phyloP scores from a whole-genome alignment of 805 yeast species.

The Jamesozyma rosinii region DNA sequence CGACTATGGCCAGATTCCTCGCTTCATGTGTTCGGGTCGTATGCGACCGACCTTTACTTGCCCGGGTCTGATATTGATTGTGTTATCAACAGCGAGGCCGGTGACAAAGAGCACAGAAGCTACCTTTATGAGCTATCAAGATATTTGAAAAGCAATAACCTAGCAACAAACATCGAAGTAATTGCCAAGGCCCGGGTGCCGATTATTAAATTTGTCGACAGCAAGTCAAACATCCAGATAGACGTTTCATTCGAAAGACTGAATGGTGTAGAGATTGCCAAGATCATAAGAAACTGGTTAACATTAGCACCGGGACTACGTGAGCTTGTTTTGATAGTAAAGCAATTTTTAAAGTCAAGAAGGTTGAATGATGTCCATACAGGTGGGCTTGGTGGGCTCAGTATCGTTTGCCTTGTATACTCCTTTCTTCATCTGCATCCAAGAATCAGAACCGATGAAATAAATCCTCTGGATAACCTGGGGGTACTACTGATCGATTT shows the following conservation, averaged over 20 bases:
- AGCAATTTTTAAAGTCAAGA: conserved; percentile 75
- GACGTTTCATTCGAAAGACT: conserved; percentile 85
- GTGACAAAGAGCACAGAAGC: conserved; percentile 51
- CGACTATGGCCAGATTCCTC: conserved; percentile 70
- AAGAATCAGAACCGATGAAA: conserved; percentile 53
- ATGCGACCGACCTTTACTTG: conserved; percentile 85
- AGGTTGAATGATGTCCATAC: conserved; percentile 77
- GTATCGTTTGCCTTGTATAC: conserved; percentile 79
- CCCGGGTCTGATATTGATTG: conserved; percentile 96
- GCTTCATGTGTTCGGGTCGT: conserved; percentile 84
- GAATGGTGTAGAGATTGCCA: conserved; percentile 78
- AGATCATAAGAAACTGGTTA: conserved; percentile 67
- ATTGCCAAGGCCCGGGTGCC: conserved; percentile 90
- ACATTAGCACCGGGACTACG: conserved; percentile 65
- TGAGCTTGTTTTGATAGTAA: conserved; percentile 71
- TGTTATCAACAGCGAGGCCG: conserved; percentile 62
- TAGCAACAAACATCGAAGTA: conserved; percentile 71
- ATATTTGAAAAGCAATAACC: conserved; percentile 46
- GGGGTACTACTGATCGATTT: conserved; percentile 86
- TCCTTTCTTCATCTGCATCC: conserved; percentile 79
- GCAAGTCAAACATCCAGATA: conserved; percentile 56
- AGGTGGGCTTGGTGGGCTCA: conserved; percentile 92
- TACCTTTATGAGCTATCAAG: conserved; percentile 67
- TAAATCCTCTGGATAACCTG: conserved; percentile 61
- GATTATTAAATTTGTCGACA: conserved; percentile 81